phyloP scores from a whole-genome alignment of 164 flowering plant species.

The Aristolochia fimbriata region DNA sequence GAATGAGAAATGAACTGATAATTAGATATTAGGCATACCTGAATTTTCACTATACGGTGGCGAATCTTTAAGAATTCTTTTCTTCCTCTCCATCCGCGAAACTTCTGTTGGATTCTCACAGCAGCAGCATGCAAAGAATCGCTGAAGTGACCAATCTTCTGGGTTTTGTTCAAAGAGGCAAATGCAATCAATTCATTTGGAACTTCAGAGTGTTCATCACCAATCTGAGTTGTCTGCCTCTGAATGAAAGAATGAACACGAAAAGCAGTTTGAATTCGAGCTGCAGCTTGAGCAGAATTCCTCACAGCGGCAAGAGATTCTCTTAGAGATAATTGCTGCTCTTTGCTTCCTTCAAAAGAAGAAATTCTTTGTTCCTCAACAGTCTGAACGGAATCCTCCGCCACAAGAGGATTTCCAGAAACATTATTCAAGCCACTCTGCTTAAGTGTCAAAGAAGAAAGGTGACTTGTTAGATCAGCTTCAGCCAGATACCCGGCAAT shows the following conservation, averaged over 20 bases:
- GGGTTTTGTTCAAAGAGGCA: slow-evolving; percentile 26
- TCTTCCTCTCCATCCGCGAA: slow-evolving; percentile 67
- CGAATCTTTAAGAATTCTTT: slow-evolving; percentile 52
- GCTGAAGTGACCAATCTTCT: slow-evolving; percentile 27
- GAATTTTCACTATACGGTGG: slow-evolving; percentile 55
- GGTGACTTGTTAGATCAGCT: slow-evolving; percentile 39
- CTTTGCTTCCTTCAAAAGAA: slow-evolving; percentile 11
- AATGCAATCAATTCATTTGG: slow-evolving; percentile 29
- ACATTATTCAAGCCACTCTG: slow-evolving; percentile 19
- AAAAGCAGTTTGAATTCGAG: slow-evolving; percentile 46
- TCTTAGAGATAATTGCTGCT: slow-evolving; percentile 28
- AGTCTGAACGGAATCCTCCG: slow-evolving; percentile 27
- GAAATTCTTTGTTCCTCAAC: slow-evolving; percentile 19
- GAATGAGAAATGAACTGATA: background rate
- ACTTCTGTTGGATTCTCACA: slow-evolving; percentile 49
- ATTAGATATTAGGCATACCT: slow-evolving; percentile 25
- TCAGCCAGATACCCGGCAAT: slow-evolving; percentile 78
- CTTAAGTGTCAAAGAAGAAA: slow-evolving; percentile 24
- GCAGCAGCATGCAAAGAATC: slow-evolving; percentile 57
- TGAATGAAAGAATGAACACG: slow-evolving; percentile 41
- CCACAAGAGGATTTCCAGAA: slow-evolving; percentile 21
- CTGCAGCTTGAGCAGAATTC: slow-evolving; percentile 65
- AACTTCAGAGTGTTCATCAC: slow-evolving; percentile 23
- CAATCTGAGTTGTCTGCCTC: slow-evolving; percentile 23
- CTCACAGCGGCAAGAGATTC: slow-evolving; percentile 52